Percentiles rank a stretch among this genome's conserved stretches.
phyloP scores from a whole-genome alignment of 108 stramenopile genomes.

The Nitzschia putrida region DNA sequence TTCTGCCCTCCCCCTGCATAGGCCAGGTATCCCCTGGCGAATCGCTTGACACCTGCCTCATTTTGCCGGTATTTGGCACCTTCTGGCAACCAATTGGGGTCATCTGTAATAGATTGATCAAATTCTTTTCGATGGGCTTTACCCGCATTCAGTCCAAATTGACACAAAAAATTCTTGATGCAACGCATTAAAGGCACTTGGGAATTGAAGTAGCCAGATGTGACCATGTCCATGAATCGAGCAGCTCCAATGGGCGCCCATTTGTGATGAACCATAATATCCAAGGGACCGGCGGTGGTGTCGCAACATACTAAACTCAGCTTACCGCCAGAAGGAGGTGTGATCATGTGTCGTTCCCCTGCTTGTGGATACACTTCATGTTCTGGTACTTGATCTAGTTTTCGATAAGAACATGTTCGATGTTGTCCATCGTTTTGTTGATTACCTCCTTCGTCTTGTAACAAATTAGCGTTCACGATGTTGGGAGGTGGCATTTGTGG shows the following conservation, averaged over 20 bases:
- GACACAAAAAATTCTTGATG: conserved; percentile 74
- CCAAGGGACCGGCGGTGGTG: conserved; percentile 51
- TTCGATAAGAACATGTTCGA: conserved; percentile 3
- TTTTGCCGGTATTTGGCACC: conserved; percentile 67
- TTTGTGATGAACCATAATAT: conserved; percentile 60
- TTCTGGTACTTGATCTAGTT: conserved; percentile 19
- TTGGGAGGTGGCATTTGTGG: too few species aligned
- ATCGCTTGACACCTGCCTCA: conserved; percentile 68
- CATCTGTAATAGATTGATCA: conserved; percentile 50
- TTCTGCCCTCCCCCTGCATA: conserved; percentile 75
- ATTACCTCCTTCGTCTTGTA: too few species aligned
- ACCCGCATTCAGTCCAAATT: conserved; percentile 81
- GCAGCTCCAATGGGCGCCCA: conserved; percentile 86
- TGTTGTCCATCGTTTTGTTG: too few species aligned
- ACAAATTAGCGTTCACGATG: too few species aligned
- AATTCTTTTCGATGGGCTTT: conserved; percentile 40
- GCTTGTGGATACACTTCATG: conserved; percentile 28
- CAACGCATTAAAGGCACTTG: conserved; percentile 82
- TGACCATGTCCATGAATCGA: conserved; percentile 80
- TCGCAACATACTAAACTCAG: conserved; percentile 55
- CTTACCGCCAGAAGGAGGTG: conserved; percentile 50
- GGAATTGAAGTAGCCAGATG: conserved; percentile 61
- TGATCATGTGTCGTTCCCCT: conserved; percentile 47
- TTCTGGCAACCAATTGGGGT: conserved; percentile 81
- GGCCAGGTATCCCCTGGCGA: conserved; percentile 69